Evolutionary conservation across 768 basidiomycete genomes (phyloP).

Genomic region (Pisolithus sp.): DNA sequence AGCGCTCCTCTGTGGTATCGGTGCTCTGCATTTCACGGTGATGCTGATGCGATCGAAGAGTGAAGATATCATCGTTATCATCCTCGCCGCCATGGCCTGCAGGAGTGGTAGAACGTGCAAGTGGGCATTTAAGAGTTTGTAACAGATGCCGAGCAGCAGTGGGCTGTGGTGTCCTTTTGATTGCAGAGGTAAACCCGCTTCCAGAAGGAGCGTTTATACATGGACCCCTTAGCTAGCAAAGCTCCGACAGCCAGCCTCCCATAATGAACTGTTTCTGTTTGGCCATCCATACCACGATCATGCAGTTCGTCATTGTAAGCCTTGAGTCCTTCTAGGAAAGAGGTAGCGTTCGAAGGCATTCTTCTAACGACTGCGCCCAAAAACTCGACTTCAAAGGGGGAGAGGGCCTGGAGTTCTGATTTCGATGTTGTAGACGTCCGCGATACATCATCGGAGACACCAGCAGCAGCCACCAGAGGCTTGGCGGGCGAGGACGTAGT

Average conservation of each 20-base stretch:
- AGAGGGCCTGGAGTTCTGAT: constrained; percentile 47
- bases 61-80: constrained; percentile 37
- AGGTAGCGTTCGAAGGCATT: constrained; percentile 61
- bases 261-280: constrained; percentile 74
- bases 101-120: constrained; percentile 19
- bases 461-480: constrained; percentile 15
- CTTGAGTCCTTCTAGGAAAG: constrained; percentile 76
- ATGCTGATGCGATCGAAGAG: constrained; percentile 39
- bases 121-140: constrained; percentile 17
- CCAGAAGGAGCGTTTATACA: constrained; percentile 24
- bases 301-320: constrained; percentile 76
- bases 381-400: constrained; percentile 56
- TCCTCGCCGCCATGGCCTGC: constrained; percentile 35
- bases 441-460: constrained; percentile 34
- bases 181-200: constrained; percentile 2
- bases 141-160: constrained; percentile 9
- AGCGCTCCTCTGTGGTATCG: constrained; percentile 10
- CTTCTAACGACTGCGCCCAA: constrained; percentile 69
- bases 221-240: constrained; percentile 72
- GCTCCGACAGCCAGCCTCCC: constrained; percentile 71
- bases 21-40: constrained; percentile 21
- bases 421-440: constrained; percentile 34
- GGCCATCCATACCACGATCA: constrained; percentile 66
- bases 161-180: constrained; percentile 12
- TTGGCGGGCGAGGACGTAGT: constrained; percentile 45